Percentiles rank a stretch among this genome's conserved stretches.
Conservation (phyloP, 352 stramenopile genomes). For the Phytophthora tubulina region DNA sequence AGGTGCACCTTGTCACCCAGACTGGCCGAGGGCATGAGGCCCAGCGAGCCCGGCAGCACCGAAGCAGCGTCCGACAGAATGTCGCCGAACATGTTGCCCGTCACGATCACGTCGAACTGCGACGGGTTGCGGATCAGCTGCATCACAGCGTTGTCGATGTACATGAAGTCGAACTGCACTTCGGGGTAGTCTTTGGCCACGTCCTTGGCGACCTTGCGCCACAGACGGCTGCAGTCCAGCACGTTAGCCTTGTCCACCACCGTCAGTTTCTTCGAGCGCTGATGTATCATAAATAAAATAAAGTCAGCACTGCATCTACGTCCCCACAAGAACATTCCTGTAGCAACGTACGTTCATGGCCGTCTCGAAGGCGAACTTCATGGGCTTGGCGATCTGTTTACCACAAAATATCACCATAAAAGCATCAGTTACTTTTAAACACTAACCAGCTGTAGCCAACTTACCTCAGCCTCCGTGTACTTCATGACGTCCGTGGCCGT, state of each 20-base stretch:
- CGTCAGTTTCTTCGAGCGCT: conserved; percentile 95
- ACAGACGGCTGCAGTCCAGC: conserved; percentile 95
- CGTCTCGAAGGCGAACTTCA: conserved; percentile 90
- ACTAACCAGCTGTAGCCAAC: neutral
- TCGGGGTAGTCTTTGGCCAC: conserved; percentile 92
- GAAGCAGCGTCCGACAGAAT: conserved; percentile 98
- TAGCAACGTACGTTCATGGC: conserved; percentile 67
- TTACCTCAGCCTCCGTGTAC: conserved; percentile 94
- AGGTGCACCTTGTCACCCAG: conserved; percentile 92
- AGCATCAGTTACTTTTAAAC: neutral
- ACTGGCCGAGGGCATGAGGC: conserved; percentile 98
- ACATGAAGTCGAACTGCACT: conserved; percentile 97
- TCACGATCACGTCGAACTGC: conserved; percentile 99
- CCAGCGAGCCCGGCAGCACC: conserved; percentile 97
- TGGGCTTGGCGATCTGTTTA: conserved; percentile 71
- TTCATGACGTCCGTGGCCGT: conserved; percentile 97
- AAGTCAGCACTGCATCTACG: conserved; percentile 1
- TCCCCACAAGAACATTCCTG: neutral
- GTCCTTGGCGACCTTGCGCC: conserved; percentile 93
- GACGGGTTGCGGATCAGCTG: conserved; percentile 98
- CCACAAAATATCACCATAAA: neutral
- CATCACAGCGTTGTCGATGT: conserved; percentile 99
- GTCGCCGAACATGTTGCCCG: conserved; percentile 99
- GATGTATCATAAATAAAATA: conserved; percentile 45
- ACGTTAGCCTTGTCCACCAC: conserved; percentile 99